Evolutionary conservation across 2,329 filamentous ascomycete species (phyloP), one percentile per base, ranked within the genome.

Genomic region (Aureobasidium sp.): DNA sequence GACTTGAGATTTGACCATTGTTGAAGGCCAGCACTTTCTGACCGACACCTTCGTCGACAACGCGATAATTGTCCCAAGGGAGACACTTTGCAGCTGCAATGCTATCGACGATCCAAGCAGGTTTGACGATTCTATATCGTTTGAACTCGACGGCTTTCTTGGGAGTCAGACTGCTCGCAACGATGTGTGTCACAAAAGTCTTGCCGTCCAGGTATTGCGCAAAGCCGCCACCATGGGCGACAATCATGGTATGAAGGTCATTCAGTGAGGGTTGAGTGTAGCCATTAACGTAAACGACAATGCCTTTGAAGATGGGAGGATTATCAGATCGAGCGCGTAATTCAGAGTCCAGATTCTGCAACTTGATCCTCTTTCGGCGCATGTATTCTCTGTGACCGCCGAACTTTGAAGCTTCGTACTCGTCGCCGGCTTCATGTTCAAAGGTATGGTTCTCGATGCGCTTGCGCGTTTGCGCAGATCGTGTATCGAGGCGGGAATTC

Each of bases 141-240:
- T 81, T 83, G 70, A 96, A 97, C 66, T 99, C 94, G 59, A 93
- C 84, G 32, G 86, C 86, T 74, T 99, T 99, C 77, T 97, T 97
- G 0, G 91, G 92, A 0, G 94, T 94, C 27, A 99, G 78, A 59
- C 85, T 88, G 58, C 91, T 93, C 3, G 93, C 92, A 68, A 99
- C 91, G 67, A 99, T 96, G 72, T 99, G 93, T 0, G 95, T 99
- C 0, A 91, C 93, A 72, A 89, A 88, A 0, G 93, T 97, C 77
- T 99, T 99, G 41, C 87, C 89, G 73, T 97, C 92, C 11, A 99
- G 79, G 69, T 97, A 97, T 73, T 99, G 94, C 64, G 97, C 82
- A 68, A 96, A 97, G 0, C 89, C 90, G 36, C 92, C 95, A n/a
- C 94, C 94, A 83, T 97, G 86, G 67, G 88, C 85, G 21, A 99